Base-by-base conservation (phyloP, 495 filamentous ascomycete species). In the Hyaloscypha bicolor region DNA sequence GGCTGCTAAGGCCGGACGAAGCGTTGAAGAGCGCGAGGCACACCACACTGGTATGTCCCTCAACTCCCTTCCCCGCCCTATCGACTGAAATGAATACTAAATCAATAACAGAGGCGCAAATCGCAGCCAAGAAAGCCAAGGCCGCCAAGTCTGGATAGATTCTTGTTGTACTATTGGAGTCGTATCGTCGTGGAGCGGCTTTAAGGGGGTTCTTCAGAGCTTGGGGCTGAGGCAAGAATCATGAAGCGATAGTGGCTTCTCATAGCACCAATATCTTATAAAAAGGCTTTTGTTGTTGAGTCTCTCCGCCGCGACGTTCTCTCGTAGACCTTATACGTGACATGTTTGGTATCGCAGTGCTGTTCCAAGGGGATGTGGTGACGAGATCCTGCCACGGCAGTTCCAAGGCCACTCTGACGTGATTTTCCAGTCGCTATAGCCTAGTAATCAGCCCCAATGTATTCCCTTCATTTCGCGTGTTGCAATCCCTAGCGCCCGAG, bases 41-140 rank as follows among this genome's bases (percentile, higher is more conserved):
- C 69, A 77, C 71, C 78, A 82, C 78, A 65, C 69, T 56, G 69
- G 65, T 25, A 48, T 19, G 42, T 3, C 12, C 35, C 25, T 25
- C 25, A 37, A 37, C 35, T 37, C 35, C 8, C 35, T 1, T 12
- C 12, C 12, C 12, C 12, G 12, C 12, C 35, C 12, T 37, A 8
- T 48, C 9, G 42, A 48, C 42, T 4, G 42, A 4, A 37, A 16
- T 48, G 16, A 14, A 48, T 48, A 48, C 42, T 48, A 37, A 60
- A 25, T 65, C 63, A n/a, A 64, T 59, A 37, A 62, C 70, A 56
- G 63, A 65, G 37, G 63, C 63, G 4, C 63, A 65, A 51, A 65
- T 65, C n/a, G 63, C 63, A 16, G 63, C 63, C 22, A 63, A 63
- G 48, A 70, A 75, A 32, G 37, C 65, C 19, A 65, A 66, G 59